Base-by-base conservation (phyloP, 1,284 basidiomycete genomes). In the Volvariella surrecta region DNA sequence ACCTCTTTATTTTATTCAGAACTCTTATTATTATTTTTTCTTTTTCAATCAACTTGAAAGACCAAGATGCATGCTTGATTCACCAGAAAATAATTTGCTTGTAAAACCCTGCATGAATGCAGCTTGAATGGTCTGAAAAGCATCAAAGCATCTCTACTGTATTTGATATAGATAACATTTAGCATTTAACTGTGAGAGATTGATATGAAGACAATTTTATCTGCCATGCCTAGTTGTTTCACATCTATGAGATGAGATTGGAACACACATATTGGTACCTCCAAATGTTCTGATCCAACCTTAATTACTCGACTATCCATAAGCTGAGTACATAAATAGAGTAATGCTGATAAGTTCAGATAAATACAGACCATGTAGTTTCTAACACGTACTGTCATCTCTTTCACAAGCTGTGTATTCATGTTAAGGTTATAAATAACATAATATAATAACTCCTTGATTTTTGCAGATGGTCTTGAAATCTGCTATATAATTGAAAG, bases 231-330 rank as follows among this genome's bases (percentile, higher is more conserved):
- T 1, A 92, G 89, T 60, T 98, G 94, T 62, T 99, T 96, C 46
- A 99, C 74, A 53, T 99, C 96, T 43, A 99, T 92, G 6, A 99
- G 75, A 63, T 97, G 91, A 18, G 96, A 95, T 65, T 99, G 94
- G 84, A 99, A 99, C 90, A 99, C 93, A 70, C 96, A 99, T 66
- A 99, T 96, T 9, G 96, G 96, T n/a, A 94, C 96, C 66, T 97
- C 92, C 61, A 97, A 99, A n/a, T 95, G 85, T 62, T 99, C 96
- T 1, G 91, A 92, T 19, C 95, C 96, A 44, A 99, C 91, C 73
- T 96, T 97, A 76, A 99, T 97, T 22, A 77, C 79, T 37, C 96
- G 86, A 2, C 96, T 95, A 58, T 99, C 95, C 1, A 96, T 96
- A 20, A 99, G 83, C 87, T 95, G 48, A 20, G 4, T 4, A 32